Evolutionary conservation across 345 rosid species (phyloP).

Genomic region (Brassica nigra): DNA sequence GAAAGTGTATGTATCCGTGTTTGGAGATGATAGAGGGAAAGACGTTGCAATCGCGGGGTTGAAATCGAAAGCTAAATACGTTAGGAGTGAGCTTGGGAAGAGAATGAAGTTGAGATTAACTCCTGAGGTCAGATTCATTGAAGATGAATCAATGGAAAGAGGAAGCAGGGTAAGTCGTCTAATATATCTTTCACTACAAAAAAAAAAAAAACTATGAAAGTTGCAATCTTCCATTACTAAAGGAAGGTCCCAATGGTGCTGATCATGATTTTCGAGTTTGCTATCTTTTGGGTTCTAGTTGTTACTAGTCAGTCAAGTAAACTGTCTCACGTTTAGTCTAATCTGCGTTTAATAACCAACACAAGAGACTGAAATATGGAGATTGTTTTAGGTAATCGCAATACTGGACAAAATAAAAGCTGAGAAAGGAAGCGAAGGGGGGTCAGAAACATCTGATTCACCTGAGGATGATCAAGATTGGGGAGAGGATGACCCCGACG

Average conservation of each 20-base stretch:
- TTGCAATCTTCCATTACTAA: background rate
- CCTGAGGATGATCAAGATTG: slow-evolving; percentile 52
- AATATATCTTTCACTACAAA: background rate
- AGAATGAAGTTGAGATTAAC: slow-evolving; percentile 89
- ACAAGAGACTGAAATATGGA: slow-evolving; percentile 6
- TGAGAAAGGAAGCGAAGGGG: slow-evolving; percentile 51
- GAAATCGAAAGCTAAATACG: slow-evolving; percentile 80
- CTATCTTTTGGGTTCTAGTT: background rate
- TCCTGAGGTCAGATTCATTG: slow-evolving; percentile 85
- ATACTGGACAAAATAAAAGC: slow-evolving; percentile 78
- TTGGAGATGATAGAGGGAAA: slow-evolving; percentile 95
- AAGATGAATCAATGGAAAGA: slow-evolving; percentile 85
- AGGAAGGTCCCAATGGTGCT: background rate
- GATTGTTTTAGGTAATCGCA: slow-evolving; percentile 64
- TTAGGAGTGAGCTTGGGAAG: slow-evolving; percentile 74
- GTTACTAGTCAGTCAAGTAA: background rate
- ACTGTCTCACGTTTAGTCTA: background rate
- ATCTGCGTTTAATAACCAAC: background rate
- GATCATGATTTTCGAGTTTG: background rate
- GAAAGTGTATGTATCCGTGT: slow-evolving; percentile 90
- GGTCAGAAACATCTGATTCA: slow-evolving; percentile 40
- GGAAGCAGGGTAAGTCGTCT: slow-evolving; percentile 84
- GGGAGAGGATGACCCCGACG: slow-evolving; percentile 82
- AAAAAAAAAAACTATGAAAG: too few species aligned
- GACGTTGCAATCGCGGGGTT: slow-evolving; percentile 85